Conservation (phyloP, 2,329 filamentous ascomycete genomes). For the Colletotrichum spinosum region DNA sequence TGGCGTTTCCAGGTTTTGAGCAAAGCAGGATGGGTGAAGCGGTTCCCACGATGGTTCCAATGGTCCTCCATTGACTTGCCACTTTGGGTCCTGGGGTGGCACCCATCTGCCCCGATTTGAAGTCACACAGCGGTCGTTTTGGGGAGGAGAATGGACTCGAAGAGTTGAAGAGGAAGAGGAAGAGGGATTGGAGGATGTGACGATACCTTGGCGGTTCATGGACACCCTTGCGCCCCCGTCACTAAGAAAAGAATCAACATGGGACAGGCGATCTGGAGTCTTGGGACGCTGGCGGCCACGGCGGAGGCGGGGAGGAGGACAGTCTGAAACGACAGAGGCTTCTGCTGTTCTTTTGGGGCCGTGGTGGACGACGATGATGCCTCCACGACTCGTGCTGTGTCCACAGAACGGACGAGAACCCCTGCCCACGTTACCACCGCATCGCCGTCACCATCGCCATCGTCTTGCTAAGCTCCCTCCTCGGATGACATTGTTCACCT, state of each 20-base stretch:
- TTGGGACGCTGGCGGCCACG: constrained; percentile 18
- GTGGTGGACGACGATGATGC: constrained; percentile 12
- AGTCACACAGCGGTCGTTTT: too few species aligned
- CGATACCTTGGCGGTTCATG: too few species aligned
- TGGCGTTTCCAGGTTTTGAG: constrained; percentile 7
- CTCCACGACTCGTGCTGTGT: background rate
- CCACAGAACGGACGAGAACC: background rate
- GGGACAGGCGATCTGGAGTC: constrained; percentile 19
- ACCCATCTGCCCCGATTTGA: too few species aligned
- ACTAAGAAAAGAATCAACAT: constrained; percentile 30
- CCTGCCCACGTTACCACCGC: too few species aligned
- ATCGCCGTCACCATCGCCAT: too few species aligned
- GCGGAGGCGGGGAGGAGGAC: constrained; percentile 13
- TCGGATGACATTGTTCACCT: too few species aligned
- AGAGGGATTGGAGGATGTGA: too few species aligned
- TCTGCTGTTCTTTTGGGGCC: background rate
- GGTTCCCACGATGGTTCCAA: background rate
- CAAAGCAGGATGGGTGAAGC: background rate
- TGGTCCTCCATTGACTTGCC: too few species aligned
- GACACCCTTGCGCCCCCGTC: constrained; percentile 8
- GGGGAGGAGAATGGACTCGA: background rate
- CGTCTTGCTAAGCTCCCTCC: too few species aligned
- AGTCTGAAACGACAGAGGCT: constrained; percentile 22
- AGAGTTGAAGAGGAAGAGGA: too few species aligned
- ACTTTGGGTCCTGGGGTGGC: too few species aligned